phyloP scores from a whole-genome alignment of 768 basidiomycete genomes.

The Tubosaeta sp. region DNA sequence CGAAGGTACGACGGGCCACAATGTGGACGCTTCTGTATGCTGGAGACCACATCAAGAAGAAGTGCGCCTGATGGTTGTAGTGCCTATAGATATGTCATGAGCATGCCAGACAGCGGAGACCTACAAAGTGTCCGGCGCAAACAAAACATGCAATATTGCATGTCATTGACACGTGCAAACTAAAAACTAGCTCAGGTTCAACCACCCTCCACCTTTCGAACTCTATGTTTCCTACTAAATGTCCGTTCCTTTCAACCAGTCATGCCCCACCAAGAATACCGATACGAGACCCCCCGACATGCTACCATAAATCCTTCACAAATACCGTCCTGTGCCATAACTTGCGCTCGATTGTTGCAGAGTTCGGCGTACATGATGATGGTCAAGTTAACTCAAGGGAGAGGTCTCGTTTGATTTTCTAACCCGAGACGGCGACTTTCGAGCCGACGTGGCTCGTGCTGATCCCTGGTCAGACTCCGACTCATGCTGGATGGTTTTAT shows the following conservation, averaged over 20 bases:
- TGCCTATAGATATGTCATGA: too few relatives aligned
- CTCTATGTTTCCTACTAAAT: slow-evolving; percentile 7
- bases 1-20: slow-evolving; percentile 25
- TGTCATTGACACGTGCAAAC: too few relatives aligned
- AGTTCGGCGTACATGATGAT: slow-evolving; percentile 8
- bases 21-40: not conserved
- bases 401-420: slow-evolving; percentile 10
- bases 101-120: slow-evolving; percentile 21
- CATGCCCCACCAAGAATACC: slow-evolving; percentile 1
- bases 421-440: slow-evolving; percentile 8
- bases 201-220: not conserved
- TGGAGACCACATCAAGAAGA: slow-evolving; percentile 9
- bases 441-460: not conserved
- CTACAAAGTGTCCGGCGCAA: too few relatives aligned
- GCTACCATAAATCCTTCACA: slow-evolving; percentile 9
- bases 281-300: slow-evolving; percentile 6
- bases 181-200: slow-evolving; percentile 10
- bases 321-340: slow-evolving; percentile 17
- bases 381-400: not conserved
- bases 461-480: slow-evolving; percentile 13
- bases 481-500: not conserved
- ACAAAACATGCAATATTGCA: too few relatives aligned
- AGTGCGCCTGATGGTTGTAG: too few relatives aligned
- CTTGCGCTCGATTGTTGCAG: not conserved
- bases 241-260: slow-evolving; percentile 19